Evolutionary conservation across 2,329 filamentous ascomycete species (phyloP), one percentile per base, ranked within the genome.

Genomic region (Myriosclerotinia duriaeana): DNA sequence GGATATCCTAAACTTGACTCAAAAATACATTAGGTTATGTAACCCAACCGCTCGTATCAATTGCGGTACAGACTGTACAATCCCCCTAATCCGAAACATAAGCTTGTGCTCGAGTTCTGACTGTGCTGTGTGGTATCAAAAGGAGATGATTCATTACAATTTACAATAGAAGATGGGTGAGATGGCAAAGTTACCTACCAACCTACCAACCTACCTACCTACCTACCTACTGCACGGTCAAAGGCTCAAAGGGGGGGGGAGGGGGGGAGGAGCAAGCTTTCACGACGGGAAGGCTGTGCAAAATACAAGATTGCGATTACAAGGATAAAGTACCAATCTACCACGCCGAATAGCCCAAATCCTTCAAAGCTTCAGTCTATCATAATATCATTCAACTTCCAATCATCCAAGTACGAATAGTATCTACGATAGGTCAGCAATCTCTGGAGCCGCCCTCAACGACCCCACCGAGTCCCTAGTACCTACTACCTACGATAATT

Each of bases 261-360:
- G n/a, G n/a, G n/a, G n/a, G n/a, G n/a, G 26, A 26, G 60, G 42
- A 30, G n/a, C 26, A 46, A 34, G 55, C 42, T 64, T 61, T 22
- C 40, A 64, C 52, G 30, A 48, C 40, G 15, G 40, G 42, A 44
- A 55, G 61, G 61, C 61, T 64, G 61, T 64, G 61, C 61, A 26
- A 64, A 55, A 46, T 64, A 54, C 61, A 22, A 64, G 40, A 64
- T 64, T 64, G 40, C 61, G 52, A 56, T 38, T 56, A 30, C 61
- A 64, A 40, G 61, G 61, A 34, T 44, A 15, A 44, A 44, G 40
- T 11, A 44, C 14, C 12, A 14, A 14, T 9, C 38, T 44, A 22
- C 36, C 2, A 38, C 50, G 38, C 38, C 61, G 20, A 53, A 38
- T 11, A 40, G 60, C 26, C 34, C 20, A 30, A 58, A 58, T 34